These are phyloP conservation scores for Saururus chinensis DNA, from an alignment of 164 flowering plant genomes.

Conservation along the genomic window DNA sequence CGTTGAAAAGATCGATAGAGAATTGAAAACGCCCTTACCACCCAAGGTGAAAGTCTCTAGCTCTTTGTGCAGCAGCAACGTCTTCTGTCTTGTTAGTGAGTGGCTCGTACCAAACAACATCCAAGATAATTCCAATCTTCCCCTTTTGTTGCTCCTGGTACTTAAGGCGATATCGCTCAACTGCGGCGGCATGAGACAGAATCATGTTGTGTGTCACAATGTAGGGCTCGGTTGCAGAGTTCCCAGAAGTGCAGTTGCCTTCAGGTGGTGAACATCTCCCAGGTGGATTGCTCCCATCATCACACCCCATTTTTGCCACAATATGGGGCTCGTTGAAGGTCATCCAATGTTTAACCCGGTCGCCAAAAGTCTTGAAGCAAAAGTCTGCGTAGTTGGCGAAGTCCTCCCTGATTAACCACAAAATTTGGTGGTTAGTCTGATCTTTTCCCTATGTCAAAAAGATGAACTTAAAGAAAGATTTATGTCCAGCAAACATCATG, in stretches of 20 bases:
- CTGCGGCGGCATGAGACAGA: constrained; percentile 55
- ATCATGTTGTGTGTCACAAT: constrained; percentile 60
- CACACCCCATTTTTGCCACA: constrained; percentile 70
- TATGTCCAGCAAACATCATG: too few relatives aligned
- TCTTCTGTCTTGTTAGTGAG: constrained; percentile 45
- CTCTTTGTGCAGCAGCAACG: constrained; percentile 61
- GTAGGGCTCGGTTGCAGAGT: constrained; percentile 71
- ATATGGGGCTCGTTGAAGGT: constrained; percentile 73
- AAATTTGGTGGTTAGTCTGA: too few relatives aligned
- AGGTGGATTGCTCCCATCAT: constrained; percentile 55
- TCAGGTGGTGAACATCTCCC: constrained; percentile 52
- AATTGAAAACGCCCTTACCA: constrained; percentile 52
- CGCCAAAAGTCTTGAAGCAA: constrained; percentile 68
- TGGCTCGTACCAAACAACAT: constrained; percentile 75
- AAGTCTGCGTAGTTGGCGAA: constrained; percentile 63
- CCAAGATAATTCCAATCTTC: constrained; percentile 60
- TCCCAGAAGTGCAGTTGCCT: constrained; percentile 58
- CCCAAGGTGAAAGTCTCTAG: constrained; percentile 65
- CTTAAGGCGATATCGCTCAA: constrained; percentile 50
- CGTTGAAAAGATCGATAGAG: too few relatives aligned
- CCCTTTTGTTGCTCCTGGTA: constrained; percentile 60
- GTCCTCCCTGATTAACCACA: constrained; percentile 33
- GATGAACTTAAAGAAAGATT: too few relatives aligned
- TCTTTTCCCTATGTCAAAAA: too few relatives aligned
- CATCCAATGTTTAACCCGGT: constrained; percentile 76